A percentile compares a stretch with the other conserved stretches of the same genome.
phyloP scores from a whole-genome alignment of 2,329 filamentous ascomycete genomes.

The Ophiostoma australiae region DNA sequence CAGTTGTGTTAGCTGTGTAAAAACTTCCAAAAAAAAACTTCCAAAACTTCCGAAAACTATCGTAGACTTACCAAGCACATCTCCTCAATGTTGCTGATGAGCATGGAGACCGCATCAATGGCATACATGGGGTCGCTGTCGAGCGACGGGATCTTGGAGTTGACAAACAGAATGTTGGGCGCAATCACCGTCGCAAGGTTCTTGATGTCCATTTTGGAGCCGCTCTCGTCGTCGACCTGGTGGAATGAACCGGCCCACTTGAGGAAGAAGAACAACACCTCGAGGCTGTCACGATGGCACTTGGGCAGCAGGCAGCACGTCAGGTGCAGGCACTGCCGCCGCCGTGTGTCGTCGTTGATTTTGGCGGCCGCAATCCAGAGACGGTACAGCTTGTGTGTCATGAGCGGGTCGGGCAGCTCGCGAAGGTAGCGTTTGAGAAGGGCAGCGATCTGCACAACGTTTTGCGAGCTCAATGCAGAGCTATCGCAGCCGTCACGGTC shows the following conservation, averaged over 20 bases:
- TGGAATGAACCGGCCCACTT: slow-evolving; percentile 98
- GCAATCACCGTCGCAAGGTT: slow-evolving; percentile 97
- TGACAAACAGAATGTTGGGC: slow-evolving; percentile 83
- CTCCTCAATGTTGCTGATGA: slow-evolving; percentile 90
- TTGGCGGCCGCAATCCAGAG: slow-evolving; percentile 88
- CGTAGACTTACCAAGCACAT: slow-evolving; percentile 83
- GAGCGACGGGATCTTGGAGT: slow-evolving; percentile 59
- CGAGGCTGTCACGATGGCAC: slow-evolving; percentile 84
- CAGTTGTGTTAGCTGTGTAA: slow-evolving; percentile 1
- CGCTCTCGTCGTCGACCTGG: slow-evolving; percentile 91
- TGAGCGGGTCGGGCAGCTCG: slow-evolving; percentile 86
- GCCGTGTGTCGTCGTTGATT: slow-evolving; percentile 73
- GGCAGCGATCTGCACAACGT: slow-evolving; percentile 88
- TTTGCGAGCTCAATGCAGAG: slow-evolving; percentile 81
- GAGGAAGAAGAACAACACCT: slow-evolving; percentile 91
- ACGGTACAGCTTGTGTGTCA: slow-evolving; percentile 91
- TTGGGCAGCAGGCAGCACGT: slow-evolving; percentile 91
- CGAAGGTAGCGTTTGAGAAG: slow-evolving; percentile 92
- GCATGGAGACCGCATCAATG: slow-evolving; percentile 83
- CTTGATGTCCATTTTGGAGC: slow-evolving; percentile 98
- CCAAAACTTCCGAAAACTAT: not conserved
- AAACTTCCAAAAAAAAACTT: slow-evolving; percentile 26
- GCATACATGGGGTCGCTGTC: slow-evolving; percentile 88
- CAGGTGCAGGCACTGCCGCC: slow-evolving; percentile 80
- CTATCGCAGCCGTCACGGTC: slow-evolving; percentile 80